Evolutionary conservation across 352 stramenopile genomes (phyloP), one percentile per base, ranked within the genome.

Genomic region (Pythium scleroteichum): DNA sequence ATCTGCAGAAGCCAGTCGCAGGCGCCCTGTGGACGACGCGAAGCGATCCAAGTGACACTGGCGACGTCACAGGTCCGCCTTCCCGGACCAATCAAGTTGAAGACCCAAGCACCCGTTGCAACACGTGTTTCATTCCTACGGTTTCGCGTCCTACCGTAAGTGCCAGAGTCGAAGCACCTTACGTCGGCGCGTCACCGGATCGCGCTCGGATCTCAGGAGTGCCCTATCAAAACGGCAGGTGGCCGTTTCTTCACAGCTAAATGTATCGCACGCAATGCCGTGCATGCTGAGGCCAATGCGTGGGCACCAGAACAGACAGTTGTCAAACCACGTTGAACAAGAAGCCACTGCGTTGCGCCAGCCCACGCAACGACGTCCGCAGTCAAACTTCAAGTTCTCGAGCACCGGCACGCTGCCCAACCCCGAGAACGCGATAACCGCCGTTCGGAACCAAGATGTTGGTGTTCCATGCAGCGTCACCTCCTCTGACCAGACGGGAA

Each of bases 251-350:
- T 35, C 29, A 35, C 29, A 10, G 29, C 29, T 35, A n/a, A n/a
- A n/a, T n/a, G n/a, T n/a, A 10, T 35, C 29, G 10, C 29, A 35
- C 29, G 29, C 29, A 35, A 35, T 35, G 29, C 29, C 5, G 10
- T 35, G 29, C 29, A 35, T 35, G 29, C 29, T 35, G 29, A 35
- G 29, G 29, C 29, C 10, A 5, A 35, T 35, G 29, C 5, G 29
- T 10, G 29, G 29, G 29, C 29, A 35, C 29, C 29, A 10, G 29
- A 35, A 10, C 10, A 35, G 29, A 35, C 29, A 35, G 29, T 14
- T 7, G 41, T 33, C 19, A 50, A 29, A 50, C 44, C 44, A 50
- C 22, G 44, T 50, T 50, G 44, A 50, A 53, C 26, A 50, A 16
- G 8, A 33, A 23, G 19, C 1, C 20, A 50, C 2, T 50, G 4